Base-by-base conservation (phyloP, 495 filamentous ascomycete genomes). In the Parmelia sp. region DNA sequence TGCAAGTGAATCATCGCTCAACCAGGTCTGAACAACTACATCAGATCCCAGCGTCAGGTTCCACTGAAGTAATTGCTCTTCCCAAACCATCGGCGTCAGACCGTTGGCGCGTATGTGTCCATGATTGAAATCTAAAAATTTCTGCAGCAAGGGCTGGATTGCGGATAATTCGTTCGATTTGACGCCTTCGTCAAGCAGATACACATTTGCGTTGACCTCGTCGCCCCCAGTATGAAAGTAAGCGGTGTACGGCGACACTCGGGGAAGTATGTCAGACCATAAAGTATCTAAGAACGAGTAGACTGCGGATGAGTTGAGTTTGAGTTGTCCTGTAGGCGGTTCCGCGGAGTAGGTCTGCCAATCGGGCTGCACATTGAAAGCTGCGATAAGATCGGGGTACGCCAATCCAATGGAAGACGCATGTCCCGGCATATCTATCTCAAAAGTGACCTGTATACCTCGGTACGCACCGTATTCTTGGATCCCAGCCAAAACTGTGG, bases 181-280 rank as follows among this genome's bases (percentile, higher is more conserved):
- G 40, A 94, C 82, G 0, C 83, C 86, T 23, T 84, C 79, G 70
- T 94, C 90, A n/a, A 90, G 80, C 49, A 74, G 73, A 73, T 90
- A 92, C 65, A 85, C 84, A 66, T 90, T 86, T 55, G 75, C 74
- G 73, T 92, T 92, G 42, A 93, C 82, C 74, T 93, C 90, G 70
- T 94, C 90, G 47, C 90, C 90, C 44, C 90, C 90, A 1, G 88
- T 89, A 73, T 94, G 90, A 78, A 90, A 91, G 71, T 90, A 91
- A 11, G 81, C 73, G 23, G 83, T 77, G 70, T 89, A 87, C 0
- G 85, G 84, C 15, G 73, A 74, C 6, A 92, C 65, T 23, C 90
- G 80, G 21, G 90, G 89, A n/a, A 92, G 73, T 23, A 94, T 70
- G 69, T 94, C 90, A 33, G 76, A 76, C 69, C 87, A 84, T 45